Base-by-base conservation (phyloP, 768 basidiomycete genomes). In the Rickenella mellea region DNA sequence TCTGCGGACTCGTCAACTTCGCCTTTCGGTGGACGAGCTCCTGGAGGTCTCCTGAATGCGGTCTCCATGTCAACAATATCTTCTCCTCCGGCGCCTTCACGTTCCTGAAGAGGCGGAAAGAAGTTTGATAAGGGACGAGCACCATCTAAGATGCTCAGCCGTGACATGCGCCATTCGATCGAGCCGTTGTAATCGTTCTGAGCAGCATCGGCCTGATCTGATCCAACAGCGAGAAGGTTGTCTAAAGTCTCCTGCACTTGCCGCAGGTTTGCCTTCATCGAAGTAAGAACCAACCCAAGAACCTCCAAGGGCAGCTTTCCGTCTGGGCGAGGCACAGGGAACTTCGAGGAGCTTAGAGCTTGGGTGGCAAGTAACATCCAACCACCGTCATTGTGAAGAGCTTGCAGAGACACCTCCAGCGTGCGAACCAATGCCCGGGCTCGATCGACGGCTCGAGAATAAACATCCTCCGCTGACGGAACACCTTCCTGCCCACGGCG, bases 91-190 rank as follows among this genome's bases (percentile, higher is more conserved):
- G 71, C 68, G 41, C 40, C 31, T 12, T 70, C 66, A 27, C 66
- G 60, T 39, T 49, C 33, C 10, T 48, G 56, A 42, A 52, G 39
- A 24, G 64, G 49, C 1, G 63, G 62, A 31, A 64, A 47, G 56
- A 58, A 53, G 22, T 60, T 61, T 17, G 63, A 64, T 52, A 64
- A 60, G 6, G 63, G 63, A 24, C 63, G 65, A 39, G 57, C 47
- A n/a, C 57, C 67, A 20, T 72, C 72, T 51, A 75, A 73, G 54
- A 71, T 65, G 51, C 82, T 83, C 33, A 81, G 58, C 12, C 81
- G 77, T 12, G 83, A 85, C 66, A 76, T 73, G 17, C 85, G 71
- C 80, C 81, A 80, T 43, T 84, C 80, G 42, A 86, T 86, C 1
- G 84, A 82, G 5, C 75, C 77, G 42, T 69, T 76, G 59, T 86